phyloP scores from a whole-genome alignment of 2,329 filamentous ascomycete genomes.

The Penicillium sp. region DNA sequence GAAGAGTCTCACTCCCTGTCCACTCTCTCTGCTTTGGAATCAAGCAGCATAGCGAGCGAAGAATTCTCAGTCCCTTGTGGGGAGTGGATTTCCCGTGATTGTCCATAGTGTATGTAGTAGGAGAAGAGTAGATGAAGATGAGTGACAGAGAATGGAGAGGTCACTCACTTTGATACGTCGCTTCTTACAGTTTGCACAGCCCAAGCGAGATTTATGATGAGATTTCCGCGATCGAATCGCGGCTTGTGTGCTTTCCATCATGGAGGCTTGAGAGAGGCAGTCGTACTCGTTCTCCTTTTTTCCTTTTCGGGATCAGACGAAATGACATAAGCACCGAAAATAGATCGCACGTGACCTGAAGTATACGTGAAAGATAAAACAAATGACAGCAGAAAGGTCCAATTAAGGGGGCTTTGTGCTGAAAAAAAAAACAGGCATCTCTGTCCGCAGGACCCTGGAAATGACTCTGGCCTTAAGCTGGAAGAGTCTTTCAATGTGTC shows the following conservation, averaged over 20 bases:
- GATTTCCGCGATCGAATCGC: constrained; percentile 25
- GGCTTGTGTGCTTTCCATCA: not conserved
- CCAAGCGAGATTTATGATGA: constrained; percentile 36
- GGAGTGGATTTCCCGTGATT: not conserved
- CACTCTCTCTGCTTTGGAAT: not conserved
- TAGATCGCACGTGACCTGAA: not conserved
- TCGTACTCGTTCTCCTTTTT: constrained; percentile 5
- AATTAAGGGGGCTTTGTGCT: not conserved
- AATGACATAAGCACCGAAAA: not conserved
- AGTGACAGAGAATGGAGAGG: not conserved
- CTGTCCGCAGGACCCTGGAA: not conserved
- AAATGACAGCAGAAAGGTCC: not conserved
- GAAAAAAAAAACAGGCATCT: not conserved
- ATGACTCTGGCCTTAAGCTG: not conserved
- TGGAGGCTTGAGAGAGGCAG: not conserved
- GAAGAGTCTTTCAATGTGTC: not conserved
- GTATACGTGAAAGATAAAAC: not conserved
- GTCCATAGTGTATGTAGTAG: not conserved
- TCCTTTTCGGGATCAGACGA: not conserved
- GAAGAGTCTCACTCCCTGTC: not conserved
- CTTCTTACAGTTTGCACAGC: constrained; percentile 37
- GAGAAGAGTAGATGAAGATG: not conserved
- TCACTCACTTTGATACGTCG: constrained; percentile 37
- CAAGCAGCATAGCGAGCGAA: constrained; percentile 6
- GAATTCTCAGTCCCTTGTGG: not conserved